A percentile compares a stretch with the other conserved stretches of the same genome.
Evolutionary conservation across 306 rosid species (phyloP).

Genomic region (Abrus pulchellus): DNA sequence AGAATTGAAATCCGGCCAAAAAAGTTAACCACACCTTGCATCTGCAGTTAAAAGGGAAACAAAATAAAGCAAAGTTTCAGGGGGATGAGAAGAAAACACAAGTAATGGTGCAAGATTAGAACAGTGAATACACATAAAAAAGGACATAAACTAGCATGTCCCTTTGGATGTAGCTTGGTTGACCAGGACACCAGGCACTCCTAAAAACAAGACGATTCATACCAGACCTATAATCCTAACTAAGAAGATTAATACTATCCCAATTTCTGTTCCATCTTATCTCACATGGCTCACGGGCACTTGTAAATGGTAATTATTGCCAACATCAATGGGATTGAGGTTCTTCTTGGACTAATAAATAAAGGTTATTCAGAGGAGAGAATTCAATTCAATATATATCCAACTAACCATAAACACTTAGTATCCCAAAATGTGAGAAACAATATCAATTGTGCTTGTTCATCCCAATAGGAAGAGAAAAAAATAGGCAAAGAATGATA

Average conservation of each 20-base stretch:
- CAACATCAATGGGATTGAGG: background rate
- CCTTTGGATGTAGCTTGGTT: background rate
- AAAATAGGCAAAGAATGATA: slow-evolving; percentile 20
- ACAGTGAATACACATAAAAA: slow-evolving; percentile 5
- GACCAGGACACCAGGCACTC: background rate
- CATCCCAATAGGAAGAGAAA: slow-evolving; percentile 1
- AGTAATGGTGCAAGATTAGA: background rate
- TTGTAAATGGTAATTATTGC: background rate
- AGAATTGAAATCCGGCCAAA: slow-evolving; percentile 83
- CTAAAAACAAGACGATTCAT: slow-evolving; percentile 18
- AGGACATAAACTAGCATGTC: background rate
- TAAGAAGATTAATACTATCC: background rate
- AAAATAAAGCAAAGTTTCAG: background rate
- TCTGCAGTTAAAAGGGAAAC: slow-evolving; percentile 50
- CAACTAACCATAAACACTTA: background rate
- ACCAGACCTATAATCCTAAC: slow-evolving; percentile 10
- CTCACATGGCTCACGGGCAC: background rate
- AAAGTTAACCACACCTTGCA: slow-evolving; percentile 80
- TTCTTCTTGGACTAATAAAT: slow-evolving; percentile 8
- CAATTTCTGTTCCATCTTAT: slow-evolving; percentile 13
- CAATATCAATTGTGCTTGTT: slow-evolving; percentile 9
- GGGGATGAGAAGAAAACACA: background rate
- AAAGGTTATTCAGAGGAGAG: background rate
- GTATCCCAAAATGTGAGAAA: background rate
- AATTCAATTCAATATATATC: background rate